Evolutionary conservation across 2,329 filamentous ascomycete species (phyloP).

Genomic region (Monosporascus cannonballus): DNA sequence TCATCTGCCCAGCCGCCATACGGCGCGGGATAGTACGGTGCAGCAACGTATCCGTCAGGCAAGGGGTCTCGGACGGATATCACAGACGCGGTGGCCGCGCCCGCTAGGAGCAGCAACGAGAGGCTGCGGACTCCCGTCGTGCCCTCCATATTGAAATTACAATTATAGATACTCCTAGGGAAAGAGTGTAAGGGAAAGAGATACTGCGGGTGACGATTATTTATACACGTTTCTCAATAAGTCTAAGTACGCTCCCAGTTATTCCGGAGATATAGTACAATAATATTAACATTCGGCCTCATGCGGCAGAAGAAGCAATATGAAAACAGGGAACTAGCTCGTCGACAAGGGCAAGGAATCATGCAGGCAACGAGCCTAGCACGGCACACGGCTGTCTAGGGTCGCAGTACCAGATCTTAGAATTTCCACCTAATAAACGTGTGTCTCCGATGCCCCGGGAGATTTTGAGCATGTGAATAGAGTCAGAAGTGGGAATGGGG

Average conservation of each 20-base stretch:
- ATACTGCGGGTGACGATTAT: no score
- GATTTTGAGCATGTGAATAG: neutral
- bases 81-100: slow-evolving; percentile 12
- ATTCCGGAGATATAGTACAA: no score
- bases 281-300: no score
- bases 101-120: slow-evolving; percentile 13
- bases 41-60: slow-evolving; percentile 33
- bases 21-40: slow-evolving; percentile 68
- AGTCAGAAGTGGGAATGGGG: neutral
- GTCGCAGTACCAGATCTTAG: neutral
- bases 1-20: slow-evolving; percentile 63
- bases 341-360: no score
- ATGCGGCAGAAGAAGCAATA: no score
- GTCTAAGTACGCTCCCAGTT: no score
- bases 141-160: slow-evolving; percentile 19
- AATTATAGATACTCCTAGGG: slow-evolving; percentile 4
- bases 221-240: no score
- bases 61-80: slow-evolving; percentile 20
- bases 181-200: neutral
- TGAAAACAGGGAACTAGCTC: no score
- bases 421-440: neutral
- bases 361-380: no score
- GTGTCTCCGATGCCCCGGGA: no score
- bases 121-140: slow-evolving; percentile 19
- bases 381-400: neutral